Base-by-base conservation (phyloP, 2,329 filamentous ascomycete species). In the Lomentospora prolificans region DNA sequence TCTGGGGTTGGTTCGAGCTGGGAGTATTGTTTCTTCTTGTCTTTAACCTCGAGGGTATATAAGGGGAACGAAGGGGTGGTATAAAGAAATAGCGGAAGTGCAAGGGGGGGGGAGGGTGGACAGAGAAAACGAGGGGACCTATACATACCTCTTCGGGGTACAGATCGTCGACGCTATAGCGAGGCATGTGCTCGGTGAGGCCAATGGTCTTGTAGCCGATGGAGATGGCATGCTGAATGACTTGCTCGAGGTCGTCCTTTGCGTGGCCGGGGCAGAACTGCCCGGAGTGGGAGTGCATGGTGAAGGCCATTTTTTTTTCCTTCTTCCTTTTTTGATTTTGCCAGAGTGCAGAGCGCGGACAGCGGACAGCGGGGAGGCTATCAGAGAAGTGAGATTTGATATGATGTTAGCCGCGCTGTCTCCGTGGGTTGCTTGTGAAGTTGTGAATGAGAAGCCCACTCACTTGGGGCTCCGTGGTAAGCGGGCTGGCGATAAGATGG, bases 241-340 rank as follows among this genome's bases (percentile, higher is more conserved):
- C 82, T 61, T 90, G 85, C 69, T 97, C 92, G 8, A 99, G 80
- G 19, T 83, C 79, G 67, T 95, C 84, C 66, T 86, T 84, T 53
- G 94, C 94, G 74, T 99, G 94, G 63, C 86, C 83, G 8, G 85
- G 85, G 74, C 94, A 99, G 75, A 99, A 99, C 69, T 99, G 89
- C 60, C 94, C 94, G 36, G 94, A 97, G 73, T 99, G 94, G 66
- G 90, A 95, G 72, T 99, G 94, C 76, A 97, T 95, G 3, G 94
- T 95, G 74, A 95, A 96, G 1, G 92, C 91, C 94, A 97, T 97
- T 54, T 46, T 66, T 59, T 12, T 6, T 56, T 33, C 30, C 30
- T 33, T 33, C 12, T 33, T 33, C n/a, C n/a, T 33, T 33, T 33
- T 33, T 33, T 33, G 30, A 12, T 33, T 33, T 12, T 12, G 7